Base-by-base conservation (phyloP, 441 rosid species). In the Mallotus repandus region DNA sequence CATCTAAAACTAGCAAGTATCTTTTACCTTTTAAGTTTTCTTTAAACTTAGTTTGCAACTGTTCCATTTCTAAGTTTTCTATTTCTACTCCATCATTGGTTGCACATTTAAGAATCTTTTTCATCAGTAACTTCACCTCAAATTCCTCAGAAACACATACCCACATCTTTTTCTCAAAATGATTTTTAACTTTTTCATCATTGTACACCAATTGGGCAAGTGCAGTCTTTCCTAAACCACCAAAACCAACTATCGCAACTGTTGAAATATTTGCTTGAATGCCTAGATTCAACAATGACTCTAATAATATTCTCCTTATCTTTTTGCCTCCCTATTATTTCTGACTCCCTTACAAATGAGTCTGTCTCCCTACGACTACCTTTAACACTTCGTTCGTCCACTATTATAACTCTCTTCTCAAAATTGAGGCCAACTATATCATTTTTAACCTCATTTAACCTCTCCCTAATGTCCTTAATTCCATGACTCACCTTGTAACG, bases 1-100 rank as follows among this genome's bases (percentile, higher is more conserved):
- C 81, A 58, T 84, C 85, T 29, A 84, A 19, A 38, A 84, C 70
- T 7, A 84, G 79, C n/a, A 84, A 58, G 64, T 61, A 76, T 11
- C 11, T 76, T 41, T 67, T 71, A 59, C 60, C 69, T 2, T 70
- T 48, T 14, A 80, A 22, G 13, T 62, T 46, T 55, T 63, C 22
- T 4, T 67, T 62, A 11, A 83, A 61, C 15, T 19, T 41, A 21
- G 46, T 19, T 38, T 73, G 74, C 68, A 78, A 46, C 9, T 43
- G 21, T 25, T 83, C 41, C 63, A 83, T 50, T 12, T 61, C 71
- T 32, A 75, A 35, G 48, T 57, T 2, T 1, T 74, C 66, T 0
- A 7, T 2, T 1, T 74, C 66, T 0, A 7, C 29, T 8, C 3
- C 32, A 1, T 29, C 0, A 2, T 53, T 50, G 0, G 32, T 64